These are phyloP conservation scores for Limtongia smithiae DNA, from an alignment of 805 yeast genomes.

Conservation along the genomic window DNA sequence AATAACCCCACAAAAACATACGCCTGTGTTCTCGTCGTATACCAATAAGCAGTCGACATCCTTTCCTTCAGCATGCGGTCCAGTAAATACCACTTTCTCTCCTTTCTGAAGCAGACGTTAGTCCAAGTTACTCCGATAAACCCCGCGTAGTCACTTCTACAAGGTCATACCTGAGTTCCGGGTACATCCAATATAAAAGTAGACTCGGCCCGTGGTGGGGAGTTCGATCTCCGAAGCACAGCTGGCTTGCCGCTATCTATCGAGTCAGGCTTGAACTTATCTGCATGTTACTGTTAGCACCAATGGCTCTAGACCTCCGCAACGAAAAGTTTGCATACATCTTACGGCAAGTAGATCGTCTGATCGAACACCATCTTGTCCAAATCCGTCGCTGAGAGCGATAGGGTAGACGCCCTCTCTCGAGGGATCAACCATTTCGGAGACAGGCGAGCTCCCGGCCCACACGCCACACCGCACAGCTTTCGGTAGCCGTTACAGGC, in stretches of 20 bases:
- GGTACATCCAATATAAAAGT: constrained; percentile 25
- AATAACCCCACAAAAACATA: background rate
- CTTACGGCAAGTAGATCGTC: background rate
- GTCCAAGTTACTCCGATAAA: too few species aligned
- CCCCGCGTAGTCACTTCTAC: too few species aligned
- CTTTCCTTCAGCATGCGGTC: constrained; percentile 20
- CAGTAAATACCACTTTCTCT: constrained; percentile 23
- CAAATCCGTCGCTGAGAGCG: constrained; percentile 8
- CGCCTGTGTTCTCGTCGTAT: constrained; percentile 24
- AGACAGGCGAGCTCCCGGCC: background rate
- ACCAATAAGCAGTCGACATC: constrained; percentile 27
- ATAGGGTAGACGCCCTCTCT: constrained; percentile 14
- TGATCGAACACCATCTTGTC: background rate
- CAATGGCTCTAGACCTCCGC: background rate
- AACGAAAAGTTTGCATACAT: background rate
- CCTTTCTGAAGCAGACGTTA: constrained; percentile 2
- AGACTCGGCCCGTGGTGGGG: background rate
- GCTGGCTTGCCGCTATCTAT: constrained; percentile 24
- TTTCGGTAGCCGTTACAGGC: too few species aligned
- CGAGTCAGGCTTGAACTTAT: constrained; percentile 31
- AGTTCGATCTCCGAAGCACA: constrained; percentile 15
- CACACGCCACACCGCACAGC: background rate
- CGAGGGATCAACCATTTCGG: constrained; percentile 13
- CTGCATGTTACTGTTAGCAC: too few species aligned
- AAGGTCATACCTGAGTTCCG: constrained; percentile 20